Base-by-base conservation (phyloP, 2,329 filamentous ascomycete genomes). In the Paecilomyces sp. region DNA sequence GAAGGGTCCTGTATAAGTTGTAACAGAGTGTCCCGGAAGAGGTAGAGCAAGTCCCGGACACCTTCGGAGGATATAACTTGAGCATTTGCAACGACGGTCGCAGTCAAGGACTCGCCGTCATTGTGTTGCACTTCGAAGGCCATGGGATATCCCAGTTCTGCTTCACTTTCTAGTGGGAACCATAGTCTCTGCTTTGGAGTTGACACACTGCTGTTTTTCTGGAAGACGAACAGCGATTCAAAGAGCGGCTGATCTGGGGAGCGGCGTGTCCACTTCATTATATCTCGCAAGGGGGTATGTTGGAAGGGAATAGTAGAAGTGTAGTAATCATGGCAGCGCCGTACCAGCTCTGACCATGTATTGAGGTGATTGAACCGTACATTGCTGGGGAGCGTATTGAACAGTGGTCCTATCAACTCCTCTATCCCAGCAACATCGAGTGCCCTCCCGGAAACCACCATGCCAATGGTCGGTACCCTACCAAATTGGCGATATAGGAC, bases 351-450 rank as follows among this genome's bases (percentile, higher is more conserved):
- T 0, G 75, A 70, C 85, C 88, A 91, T 0, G 80, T 85, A 3
- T 81, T 76, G 0, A 73, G 68, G 0, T 71, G 63, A 6, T 74
- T 62, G 13, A 82, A 64, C 5, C 76, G 69, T 34, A 86, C 74
- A 58, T 84, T 81, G 69, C 89, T 91, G 0, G 92, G 91, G 1
- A 97, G 78, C 0, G 92, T 96, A 70, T 97, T 97, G 81, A 97
- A 96, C 22, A 97, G 76, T 0, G 93, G 92, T 0, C 92, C 93
- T 51, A 94, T 83, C 0, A 90, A 84, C 24, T 80, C 70, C 54
- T 92, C 88, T 1, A 87, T 82, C 1, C 80, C 79, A 31, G 66
- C 81, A 12, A 91, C 75, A 52, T 89, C 84, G 3, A 95, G 83
- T 0, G 86, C 84, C 61, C 92, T 83, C 0, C 92, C 93, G 6